phyloP scores from a whole-genome alignment of 2,329 filamentous ascomycete genomes.

The Venturia carpophila region DNA sequence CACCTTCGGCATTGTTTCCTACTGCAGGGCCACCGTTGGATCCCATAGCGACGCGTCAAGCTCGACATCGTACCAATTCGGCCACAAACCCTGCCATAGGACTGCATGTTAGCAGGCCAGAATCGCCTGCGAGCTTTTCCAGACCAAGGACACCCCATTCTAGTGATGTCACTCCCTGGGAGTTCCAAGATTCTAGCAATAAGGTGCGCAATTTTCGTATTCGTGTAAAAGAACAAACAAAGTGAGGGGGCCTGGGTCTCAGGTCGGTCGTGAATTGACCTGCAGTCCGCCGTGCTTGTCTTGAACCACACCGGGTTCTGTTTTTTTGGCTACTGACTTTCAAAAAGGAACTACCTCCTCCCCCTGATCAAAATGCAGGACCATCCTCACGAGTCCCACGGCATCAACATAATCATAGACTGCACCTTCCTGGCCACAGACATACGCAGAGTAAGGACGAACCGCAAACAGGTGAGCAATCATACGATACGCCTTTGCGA shows the following conservation, averaged over 20 bases:
- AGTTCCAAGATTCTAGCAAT: slow-evolving; percentile 65
- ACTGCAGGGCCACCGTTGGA: slow-evolving; percentile 25
- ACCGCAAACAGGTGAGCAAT: slow-evolving; percentile 31
- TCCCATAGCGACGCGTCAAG: slow-evolving; percentile 36
- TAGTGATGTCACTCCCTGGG: slow-evolving; percentile 94
- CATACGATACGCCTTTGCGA: slow-evolving; percentile 49
- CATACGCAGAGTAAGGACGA: slow-evolving; percentile 62
- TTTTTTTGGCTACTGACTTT: slow-evolving; percentile 9
- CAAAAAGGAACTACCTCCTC: slow-evolving; percentile 14
- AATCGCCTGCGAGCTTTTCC: slow-evolving; percentile 62
- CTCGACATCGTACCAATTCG: slow-evolving; percentile 75
- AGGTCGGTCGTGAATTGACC: not conserved
- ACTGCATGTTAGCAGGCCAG: slow-evolving; percentile 47
- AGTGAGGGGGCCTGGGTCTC: not conserved
- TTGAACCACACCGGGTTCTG: not conserved
- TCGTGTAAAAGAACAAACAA: not conserved
- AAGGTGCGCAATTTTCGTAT: slow-evolving; percentile 42
- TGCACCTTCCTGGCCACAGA: slow-evolving; percentile 58
- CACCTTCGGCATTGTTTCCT: slow-evolving; percentile 31
- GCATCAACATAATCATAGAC: slow-evolving; percentile 46
- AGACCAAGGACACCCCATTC: slow-evolving; percentile 78
- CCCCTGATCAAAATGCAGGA: slow-evolving; percentile 14
- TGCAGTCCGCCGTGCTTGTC: slow-evolving; percentile 10
- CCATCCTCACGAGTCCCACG: slow-evolving; percentile 3
- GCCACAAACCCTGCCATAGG: slow-evolving; percentile 52